Base-by-base conservation (phyloP, 495 filamentous ascomycete genomes). In the Rusavskia elegans region DNA sequence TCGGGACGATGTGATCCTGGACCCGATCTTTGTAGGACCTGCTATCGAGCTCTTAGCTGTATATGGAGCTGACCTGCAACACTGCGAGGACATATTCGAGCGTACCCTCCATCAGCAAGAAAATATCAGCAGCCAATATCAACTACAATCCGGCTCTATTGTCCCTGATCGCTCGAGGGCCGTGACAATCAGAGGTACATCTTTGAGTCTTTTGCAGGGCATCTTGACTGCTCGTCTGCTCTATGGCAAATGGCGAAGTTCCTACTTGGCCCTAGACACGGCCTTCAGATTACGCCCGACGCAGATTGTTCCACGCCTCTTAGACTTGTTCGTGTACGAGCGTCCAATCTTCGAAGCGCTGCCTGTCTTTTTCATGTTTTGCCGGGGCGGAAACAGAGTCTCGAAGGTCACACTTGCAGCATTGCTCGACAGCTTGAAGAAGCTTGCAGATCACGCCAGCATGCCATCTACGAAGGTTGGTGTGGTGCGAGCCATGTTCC, bases 261-360 rank as follows among this genome's bases (percentile, higher is more conserved):
- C 49, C 14, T 51, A 51, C 35, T 27, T 51, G 20, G 17, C 49
- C n/a, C 38, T 51, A n/a, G 49, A 51, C 37, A 51, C 49, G 11
- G 30, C 49, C 30, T 41, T 51, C 14, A 20, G 30, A n/a, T 25
- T 51, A 9, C 49, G 14, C 21, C 49, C 49, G 13, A 36, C 35
- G 19, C 49, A 51, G 25, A 40, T 51, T 16, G 35, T 41, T 16
- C 35, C 49, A n/a, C 49, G 49, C 16, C 9, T 51, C 20, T 25
- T 51, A 21, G 49, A 38, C 5, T 13, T 51, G 30, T 51, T 51
- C 11, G 16, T 51, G 10, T 19, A 39, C 16, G 49, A 51, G 27
- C 35, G 49, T 21, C 49, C 49, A 19, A 38, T 51, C 8, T 41
- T 27, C 16, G 49, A 51, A 25, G 49, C 36, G 7, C 37, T 39